A percentile compares a stretch with the other conserved stretches of the same genome.
Evolutionary conservation across 768 basidiomycete genomes (phyloP).

Genomic region (Suillus subluteus): DNA sequence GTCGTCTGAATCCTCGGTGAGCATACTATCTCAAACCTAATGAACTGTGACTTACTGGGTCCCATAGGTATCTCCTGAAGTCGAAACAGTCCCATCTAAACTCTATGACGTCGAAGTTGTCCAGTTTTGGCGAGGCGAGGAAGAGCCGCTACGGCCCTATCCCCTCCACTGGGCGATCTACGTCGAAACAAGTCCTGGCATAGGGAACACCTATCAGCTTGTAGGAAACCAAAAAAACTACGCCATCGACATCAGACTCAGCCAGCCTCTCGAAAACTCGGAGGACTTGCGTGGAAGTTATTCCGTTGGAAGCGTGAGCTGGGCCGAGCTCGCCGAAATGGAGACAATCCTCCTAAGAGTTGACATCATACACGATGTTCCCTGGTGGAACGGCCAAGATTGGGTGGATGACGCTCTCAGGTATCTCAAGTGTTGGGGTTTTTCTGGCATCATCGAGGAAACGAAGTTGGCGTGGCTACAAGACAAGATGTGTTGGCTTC

Average conservation of each 20-base stretch:
- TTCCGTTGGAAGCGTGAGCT: slow-evolving; percentile 26
- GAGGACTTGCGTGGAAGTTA: slow-evolving; percentile 28
- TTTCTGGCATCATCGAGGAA: neutral
- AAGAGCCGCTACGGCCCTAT: slow-evolving; percentile 6
- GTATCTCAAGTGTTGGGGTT: neutral
- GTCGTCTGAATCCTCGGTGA: neutral
- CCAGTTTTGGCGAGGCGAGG: slow-evolving; percentile 31
- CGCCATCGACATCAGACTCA: slow-evolving; percentile 17
- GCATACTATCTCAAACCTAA: neutral
- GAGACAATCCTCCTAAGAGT: neutral
- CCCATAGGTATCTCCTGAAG: neutral
- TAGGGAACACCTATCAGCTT: slow-evolving; percentile 32
- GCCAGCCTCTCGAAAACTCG: slow-evolving; percentile 10
- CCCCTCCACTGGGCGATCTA: slow-evolving; percentile 35
- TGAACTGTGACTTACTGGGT: neutral
- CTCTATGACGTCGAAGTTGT: slow-evolving; percentile 28
- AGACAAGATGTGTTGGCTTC: neutral
- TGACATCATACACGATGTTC: neutral
- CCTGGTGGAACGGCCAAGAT: neutral
- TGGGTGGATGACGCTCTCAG: neutral
- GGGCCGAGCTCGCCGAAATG: neutral
- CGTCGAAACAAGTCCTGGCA: slow-evolving; percentile 20
- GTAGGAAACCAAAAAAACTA: slow-evolving; percentile 28
- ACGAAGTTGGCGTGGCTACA: neutral
- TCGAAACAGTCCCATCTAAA: slow-evolving; percentile 19